A percentile compares a stretch with the other conserved stretches of the same genome.
phyloP scores from a whole-genome alignment of 176 grass and related monocot genomes.

The Oryza officinalis region DNA sequence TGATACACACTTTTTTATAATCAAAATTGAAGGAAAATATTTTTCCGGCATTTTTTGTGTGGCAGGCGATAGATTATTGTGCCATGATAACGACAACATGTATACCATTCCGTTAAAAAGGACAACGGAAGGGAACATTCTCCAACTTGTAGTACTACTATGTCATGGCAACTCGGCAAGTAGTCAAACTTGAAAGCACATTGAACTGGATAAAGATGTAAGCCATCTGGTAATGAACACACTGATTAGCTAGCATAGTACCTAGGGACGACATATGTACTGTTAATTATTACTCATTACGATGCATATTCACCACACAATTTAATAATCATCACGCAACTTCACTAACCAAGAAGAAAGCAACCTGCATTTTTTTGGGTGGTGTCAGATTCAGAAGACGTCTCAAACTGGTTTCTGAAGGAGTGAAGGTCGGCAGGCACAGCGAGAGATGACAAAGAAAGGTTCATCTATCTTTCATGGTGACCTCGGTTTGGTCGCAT shows the following conservation, averaged over 20 bases:
- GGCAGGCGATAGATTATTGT: constrained; percentile 17
- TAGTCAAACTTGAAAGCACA: neutral
- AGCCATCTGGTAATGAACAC: constrained; percentile 24
- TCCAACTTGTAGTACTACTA: neutral
- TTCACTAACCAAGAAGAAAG: neutral
- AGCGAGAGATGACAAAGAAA: neutral
- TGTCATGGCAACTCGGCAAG: neutral
- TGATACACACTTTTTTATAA: neutral
- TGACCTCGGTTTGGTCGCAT: constrained; percentile 26
- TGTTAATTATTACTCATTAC: neutral
- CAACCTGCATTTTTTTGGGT: neutral
- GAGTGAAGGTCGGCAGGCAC: neutral
- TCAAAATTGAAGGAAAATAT: neutral
- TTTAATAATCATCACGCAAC: neutral
- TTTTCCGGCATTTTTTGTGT: neutral
- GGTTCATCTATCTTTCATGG: neutral
- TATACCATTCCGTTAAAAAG: neutral
- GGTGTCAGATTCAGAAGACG: neutral
- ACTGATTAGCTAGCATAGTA: neutral
- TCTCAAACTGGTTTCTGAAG: neutral
- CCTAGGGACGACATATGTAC: neutral
- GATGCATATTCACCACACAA: neutral
- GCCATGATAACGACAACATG: constrained; percentile 20
- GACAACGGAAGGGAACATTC: constrained; percentile 25
- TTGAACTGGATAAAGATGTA: constrained; percentile 36